Base-by-base conservation (phyloP, 345 rosid genomes). In the Acer negundo region DNA sequence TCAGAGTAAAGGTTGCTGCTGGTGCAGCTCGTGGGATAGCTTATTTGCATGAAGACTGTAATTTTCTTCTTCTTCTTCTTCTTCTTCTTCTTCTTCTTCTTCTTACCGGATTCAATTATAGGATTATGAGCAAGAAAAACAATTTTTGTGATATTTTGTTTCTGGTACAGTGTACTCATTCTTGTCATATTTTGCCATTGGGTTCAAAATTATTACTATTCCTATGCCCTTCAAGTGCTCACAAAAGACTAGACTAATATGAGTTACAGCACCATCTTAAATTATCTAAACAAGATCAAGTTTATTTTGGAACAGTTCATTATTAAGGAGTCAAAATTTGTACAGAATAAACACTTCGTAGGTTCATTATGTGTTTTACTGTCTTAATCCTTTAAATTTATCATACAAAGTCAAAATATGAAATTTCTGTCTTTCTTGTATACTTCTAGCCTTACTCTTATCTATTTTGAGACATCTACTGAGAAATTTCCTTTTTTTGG, bases 1-100 rank as follows among this genome's bases (percentile, higher is more conserved):
- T 82, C 17, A 88, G 98, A 77, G 93, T 94, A 56, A 92, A 80
- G 84, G 92, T 92, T 66, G 97, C 98, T 81, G 95, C 93, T 80
- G 99, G 98, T 70, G 97, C 99, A 77, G 99, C 99, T 78, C 98
- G 93, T 65, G 99, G 99, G 84, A 88, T 96, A 63, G 98, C 99
- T 42, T 96, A 96, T 79, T 90, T 96, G 31, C 99, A 96, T 73
- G 99, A 96, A 90, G 99, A 96, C 82, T 96, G 99, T 96, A 94
- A 88, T 67, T 75, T 83, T 68, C 82, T 82, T 35, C 46, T 42
- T 67, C 26, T 49, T 68, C 82, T 82, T 35, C 46, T 42, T 67
- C 26, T 49, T 62, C 47, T 82, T 70, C 42, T 78, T 71, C 38
- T 5, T 31, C 10, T 42, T 67, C 26, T 49, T 62, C 53, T 82